A percentile compares a stretch with the other conserved stretches of the same genome.
phyloP scores from a whole-genome alignment of 768 basidiomycete species.

The Rhodosporidiobolus odoratus region DNA sequence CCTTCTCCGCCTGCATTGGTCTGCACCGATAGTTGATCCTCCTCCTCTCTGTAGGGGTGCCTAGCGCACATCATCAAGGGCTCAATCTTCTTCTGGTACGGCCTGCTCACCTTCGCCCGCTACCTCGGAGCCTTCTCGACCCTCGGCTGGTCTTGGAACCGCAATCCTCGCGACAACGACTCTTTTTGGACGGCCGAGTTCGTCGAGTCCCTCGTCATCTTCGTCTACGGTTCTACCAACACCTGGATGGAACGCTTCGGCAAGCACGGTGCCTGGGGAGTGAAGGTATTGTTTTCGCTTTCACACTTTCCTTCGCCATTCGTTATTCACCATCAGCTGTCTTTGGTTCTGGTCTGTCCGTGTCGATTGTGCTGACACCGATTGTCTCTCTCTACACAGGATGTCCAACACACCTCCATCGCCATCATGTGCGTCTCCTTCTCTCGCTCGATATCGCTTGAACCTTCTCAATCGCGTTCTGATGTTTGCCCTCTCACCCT shows the following conservation, averaged over 20 bases:
- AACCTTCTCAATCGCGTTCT: neutral
- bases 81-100: conserved; percentile 87
- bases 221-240: conserved; percentile 81
- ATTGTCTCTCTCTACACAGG: conserved; percentile 33
- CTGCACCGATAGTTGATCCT: neutral
- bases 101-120: conserved; percentile 82
- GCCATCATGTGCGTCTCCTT: conserved; percentile 56
- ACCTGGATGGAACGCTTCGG: conserved; percentile 98
- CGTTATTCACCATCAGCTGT: too few species aligned
- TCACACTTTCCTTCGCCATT: too few species aligned
- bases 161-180: conserved; percentile 48
- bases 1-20: neutral
- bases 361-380: neutral
- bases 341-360: neutral
- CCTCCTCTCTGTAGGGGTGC: conserved; percentile 53
- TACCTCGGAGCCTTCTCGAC: conserved; percentile 83
- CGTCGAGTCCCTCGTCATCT: conserved; percentile 56
- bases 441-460: neutral
- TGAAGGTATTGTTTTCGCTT: conserved; percentile 51
- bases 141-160: conserved; percentile 94
- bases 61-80: conserved; percentile 84
- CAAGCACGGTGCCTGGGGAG: conserved; percentile 66
- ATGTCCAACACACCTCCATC: conserved; percentile 90
- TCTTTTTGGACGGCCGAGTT: conserved; percentile 45
- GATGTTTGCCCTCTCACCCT: neutral